Conservation (phyloP, 1,139 yeast genomes). For the Yamadazyma kanchanaburiensis region DNA sequence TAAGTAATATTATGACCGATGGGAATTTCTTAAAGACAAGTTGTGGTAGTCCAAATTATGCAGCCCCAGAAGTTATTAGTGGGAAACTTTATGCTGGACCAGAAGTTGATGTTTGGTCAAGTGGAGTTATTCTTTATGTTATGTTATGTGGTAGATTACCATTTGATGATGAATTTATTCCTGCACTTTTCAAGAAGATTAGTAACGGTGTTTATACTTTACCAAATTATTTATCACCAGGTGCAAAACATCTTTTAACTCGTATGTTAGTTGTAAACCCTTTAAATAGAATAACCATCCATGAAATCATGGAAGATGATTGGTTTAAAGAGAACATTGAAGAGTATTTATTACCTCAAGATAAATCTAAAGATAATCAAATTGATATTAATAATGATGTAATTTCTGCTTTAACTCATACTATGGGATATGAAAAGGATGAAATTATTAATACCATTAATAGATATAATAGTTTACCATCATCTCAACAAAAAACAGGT, state of each 20-base stretch:
- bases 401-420: conserved; percentile 70
- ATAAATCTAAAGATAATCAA: conserved; percentile 42
- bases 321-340: conserved; percentile 90
- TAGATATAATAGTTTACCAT: conserved; percentile 22
- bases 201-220: conserved; percentile 92
- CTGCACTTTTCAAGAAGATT: conserved; percentile 91
- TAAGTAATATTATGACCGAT: conserved; percentile 96
- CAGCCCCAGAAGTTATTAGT: conserved; percentile 96
- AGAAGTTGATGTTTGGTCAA: conserved; percentile 98
- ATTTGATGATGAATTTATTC: conserved; percentile 96
- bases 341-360: conserved; percentile 77
- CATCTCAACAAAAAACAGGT: conserved; percentile 28
- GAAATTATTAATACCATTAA: conserved; percentile 77
- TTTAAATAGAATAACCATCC: conserved; percentile 88
- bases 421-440: conserved; percentile 92
- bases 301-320: conserved; percentile 90
- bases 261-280: conserved; percentile 97
- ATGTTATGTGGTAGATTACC: conserved; percentile 98
- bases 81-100: conserved; percentile 98
- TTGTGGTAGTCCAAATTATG: conserved; percentile 97
- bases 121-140: conserved; percentile 94
- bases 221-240: conserved; percentile 84
- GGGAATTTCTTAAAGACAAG: conserved; percentile 94
- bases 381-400: conserved; percentile 73
- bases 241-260: conserved; percentile 83